These are phyloP conservation scores for Fusarium sp. DNA, from an alignment of 2,329 filamentous ascomycete species.

Conservation along the genomic window DNA sequence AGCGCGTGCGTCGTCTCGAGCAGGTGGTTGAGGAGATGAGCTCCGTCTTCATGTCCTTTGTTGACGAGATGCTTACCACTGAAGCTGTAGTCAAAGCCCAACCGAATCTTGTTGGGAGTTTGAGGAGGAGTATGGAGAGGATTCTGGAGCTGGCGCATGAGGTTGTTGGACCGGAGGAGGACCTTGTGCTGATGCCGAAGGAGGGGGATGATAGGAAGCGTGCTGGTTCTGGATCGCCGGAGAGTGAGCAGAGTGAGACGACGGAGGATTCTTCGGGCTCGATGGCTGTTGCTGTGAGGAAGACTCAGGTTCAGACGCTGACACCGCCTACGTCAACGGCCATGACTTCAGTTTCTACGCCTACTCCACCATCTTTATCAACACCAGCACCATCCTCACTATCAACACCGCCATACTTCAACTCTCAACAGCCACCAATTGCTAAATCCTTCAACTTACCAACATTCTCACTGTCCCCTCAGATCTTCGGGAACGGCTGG, in stretches of 20 bases:
- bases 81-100: conserved; percentile 34
- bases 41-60: conserved; percentile 40
- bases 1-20: conserved; percentile 39
- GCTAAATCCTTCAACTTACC: conserved; percentile 5
- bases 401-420: background rate
- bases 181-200: conserved; percentile 15
- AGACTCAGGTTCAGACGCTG: background rate
- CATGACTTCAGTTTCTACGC: background rate
- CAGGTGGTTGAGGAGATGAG: conserved; percentile 44
- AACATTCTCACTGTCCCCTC: conserved; percentile 18
- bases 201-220: background rate
- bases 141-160: conserved; percentile 38
- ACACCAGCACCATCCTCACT: background rate
- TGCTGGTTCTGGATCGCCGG: background rate
- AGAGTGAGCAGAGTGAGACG: conserved; percentile 15
- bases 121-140: conserved; percentile 32
- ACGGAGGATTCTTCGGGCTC: conserved; percentile 10
- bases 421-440: conserved; percentile 4
- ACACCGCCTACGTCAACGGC: background rate
- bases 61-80: conserved; percentile 41
- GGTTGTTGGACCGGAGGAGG: conserved; percentile 39
- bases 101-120: conserved; percentile 26
- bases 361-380: background rate
- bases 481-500: conserved; percentile 41
- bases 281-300: conserved; percentile 4